phyloP scores from a whole-genome alignment of 1,284 basidiomycete genomes.

The Malassezia arunalokei region DNA sequence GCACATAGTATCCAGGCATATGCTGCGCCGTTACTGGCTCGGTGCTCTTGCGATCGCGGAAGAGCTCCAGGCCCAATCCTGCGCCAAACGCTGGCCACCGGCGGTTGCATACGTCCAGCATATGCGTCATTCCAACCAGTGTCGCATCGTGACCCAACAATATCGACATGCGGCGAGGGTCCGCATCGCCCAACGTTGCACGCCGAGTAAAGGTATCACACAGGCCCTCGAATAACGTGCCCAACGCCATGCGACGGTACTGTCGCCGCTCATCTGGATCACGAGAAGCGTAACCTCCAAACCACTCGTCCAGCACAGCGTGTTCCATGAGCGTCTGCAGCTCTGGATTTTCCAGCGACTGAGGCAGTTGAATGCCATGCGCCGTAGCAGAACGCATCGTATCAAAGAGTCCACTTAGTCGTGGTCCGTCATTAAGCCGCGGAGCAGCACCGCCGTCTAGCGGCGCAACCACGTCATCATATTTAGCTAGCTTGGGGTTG shows the following conservation, averaged over 20 bases:
- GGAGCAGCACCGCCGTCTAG: slow-evolving; percentile 61
- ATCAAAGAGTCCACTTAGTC: slow-evolving; percentile 67
- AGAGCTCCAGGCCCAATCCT: slow-evolving; percentile 32
- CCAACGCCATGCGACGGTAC: slow-evolving; percentile 65
- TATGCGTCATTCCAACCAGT: slow-evolving; percentile 57
- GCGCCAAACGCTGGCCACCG: slow-evolving; percentile 50
- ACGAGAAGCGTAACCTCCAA: slow-evolving; percentile 51
- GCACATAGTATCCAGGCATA: slow-evolving; percentile 48
- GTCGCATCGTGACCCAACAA: slow-evolving; percentile 55
- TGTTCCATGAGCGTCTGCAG: slow-evolving; percentile 52
- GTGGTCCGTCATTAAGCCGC: slow-evolving; percentile 62
- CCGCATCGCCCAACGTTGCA: slow-evolving; percentile 18
- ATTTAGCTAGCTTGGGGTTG: slow-evolving; percentile 56
- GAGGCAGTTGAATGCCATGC: slow-evolving; percentile 52
- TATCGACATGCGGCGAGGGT: slow-evolving; percentile 49
- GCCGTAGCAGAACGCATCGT: slow-evolving; percentile 55
- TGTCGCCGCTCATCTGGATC: slow-evolving; percentile 50
- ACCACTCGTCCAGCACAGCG: slow-evolving; percentile 67
- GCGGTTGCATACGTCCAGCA: slow-evolving; percentile 64
- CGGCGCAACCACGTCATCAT: slow-evolving; percentile 59
- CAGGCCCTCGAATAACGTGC: slow-evolving; percentile 58
- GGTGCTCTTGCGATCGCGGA: slow-evolving; percentile 15
- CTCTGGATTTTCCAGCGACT: slow-evolving; percentile 17
- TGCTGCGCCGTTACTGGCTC: neutral
- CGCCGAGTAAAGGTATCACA: slow-evolving; percentile 52